A percentile compares a stretch with the other conserved stretches of the same genome.
Conservation (phyloP, 2,329 filamentous ascomycete genomes). For the Fusarium xylarioides region DNA sequence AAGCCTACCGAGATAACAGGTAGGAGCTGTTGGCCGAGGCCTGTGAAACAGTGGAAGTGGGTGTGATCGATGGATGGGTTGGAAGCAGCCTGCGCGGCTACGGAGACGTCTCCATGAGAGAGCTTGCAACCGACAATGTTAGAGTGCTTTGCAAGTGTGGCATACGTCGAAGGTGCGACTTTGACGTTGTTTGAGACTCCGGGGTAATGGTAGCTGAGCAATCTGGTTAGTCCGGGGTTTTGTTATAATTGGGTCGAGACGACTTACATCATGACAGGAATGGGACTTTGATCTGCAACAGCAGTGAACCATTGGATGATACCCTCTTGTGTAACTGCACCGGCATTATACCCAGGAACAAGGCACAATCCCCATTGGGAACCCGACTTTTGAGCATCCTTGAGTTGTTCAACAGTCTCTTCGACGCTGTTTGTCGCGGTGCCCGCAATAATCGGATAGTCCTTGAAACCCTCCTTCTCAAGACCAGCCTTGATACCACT, state of each 20-base stretch:
- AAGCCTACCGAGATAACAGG: conserved; percentile 67
- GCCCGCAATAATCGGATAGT: conserved; percentile 69
- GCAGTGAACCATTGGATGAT: conserved; percentile 66
- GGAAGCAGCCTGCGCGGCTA: conserved; percentile 68
- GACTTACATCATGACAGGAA: conserved; percentile 67
- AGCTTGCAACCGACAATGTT: conserved; percentile 77
- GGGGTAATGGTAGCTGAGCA: conserved; percentile 68
- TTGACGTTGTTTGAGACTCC: conserved; percentile 73
- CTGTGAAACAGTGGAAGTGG: conserved; percentile 69
- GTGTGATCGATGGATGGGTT: conserved; percentile 67
- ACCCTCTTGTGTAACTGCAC: conserved; percentile 62
- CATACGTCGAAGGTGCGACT: conserved; percentile 66
- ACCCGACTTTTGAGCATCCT: conserved; percentile 64
- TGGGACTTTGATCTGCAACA: conserved; percentile 65
- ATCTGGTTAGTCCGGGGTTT: not conserved
- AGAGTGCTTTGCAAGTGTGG: conserved; percentile 64
- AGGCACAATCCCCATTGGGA: conserved; percentile 68
- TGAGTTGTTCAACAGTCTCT: conserved; percentile 67
- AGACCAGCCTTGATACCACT: conserved; percentile 64
- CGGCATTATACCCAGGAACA: conserved; percentile 68
- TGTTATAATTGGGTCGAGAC: not conserved
- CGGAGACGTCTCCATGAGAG: conserved; percentile 73
- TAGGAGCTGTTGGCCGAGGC: conserved; percentile 71
- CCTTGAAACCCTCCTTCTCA: conserved; percentile 62
- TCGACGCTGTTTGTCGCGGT: conserved; percentile 70